Base-by-base conservation (phyloP, 495 filamentous ascomycete genomes). In the Durotheca rogersii region DNA sequence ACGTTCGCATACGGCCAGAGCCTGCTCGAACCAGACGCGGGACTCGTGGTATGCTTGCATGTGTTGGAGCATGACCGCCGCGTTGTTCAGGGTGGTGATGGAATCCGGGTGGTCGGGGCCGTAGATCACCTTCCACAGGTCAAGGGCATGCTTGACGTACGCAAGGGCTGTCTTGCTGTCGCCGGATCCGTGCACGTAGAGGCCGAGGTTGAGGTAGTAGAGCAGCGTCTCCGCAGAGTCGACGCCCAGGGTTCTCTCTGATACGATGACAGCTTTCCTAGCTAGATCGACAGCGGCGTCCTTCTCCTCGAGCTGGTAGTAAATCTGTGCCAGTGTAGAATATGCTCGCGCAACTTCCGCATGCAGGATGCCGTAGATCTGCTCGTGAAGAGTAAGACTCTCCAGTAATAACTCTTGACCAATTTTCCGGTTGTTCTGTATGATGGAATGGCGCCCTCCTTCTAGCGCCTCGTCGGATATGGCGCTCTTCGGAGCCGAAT, bases 61-160 rank as follows among this genome's bases (percentile, higher is more conserved):
- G 46, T 87, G 83, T 72, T 97, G 94, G 37, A 97, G 81, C 94
- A 99, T 99, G 19, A 97, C 93, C 9, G 94, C 94, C 10, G 89
- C 90, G 66, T 99, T 99, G 79, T 97, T 99, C 70, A 97, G 85
- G 21, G 94, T 96, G 9, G 94, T 99, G 72, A 97, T 95, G 11
- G 89, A 93, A 69, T 99, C 94, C 2, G 94, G 94, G 71, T 99
- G 94, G 63, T 87, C 85, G 9, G 83, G 70, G 33, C 94, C 94
- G 64, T 95, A 97, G 65, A 96, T 90, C 66, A 96, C 79, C 77
- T 96, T 96, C 92, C 90, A 96, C 46, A 97, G 76, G 57, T 93
- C 85, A 62, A 99, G 82, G 9, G 94, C 93, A 62, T 97, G 94
- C 64, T 86, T 88, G 53, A 95, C 82, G 67, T 94, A 96, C 1